Evolutionary conservation across 495 filamentous ascomycete genomes (phyloP).

Genomic region (Amniculicola lignicola): DNA sequence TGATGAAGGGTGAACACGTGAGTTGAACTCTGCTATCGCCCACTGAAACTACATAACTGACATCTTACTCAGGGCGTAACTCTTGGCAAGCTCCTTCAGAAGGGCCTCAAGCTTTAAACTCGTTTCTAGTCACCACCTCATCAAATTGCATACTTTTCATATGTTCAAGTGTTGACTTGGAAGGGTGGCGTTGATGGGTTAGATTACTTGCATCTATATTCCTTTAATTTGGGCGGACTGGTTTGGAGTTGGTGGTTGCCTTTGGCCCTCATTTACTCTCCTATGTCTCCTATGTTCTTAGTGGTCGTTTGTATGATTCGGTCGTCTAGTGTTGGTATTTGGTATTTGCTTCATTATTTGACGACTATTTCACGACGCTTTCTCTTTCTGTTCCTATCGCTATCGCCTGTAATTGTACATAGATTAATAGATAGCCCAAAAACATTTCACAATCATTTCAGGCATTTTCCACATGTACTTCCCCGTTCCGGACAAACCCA

Average conservation of each 20-base stretch:
- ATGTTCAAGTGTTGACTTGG: slow-evolving; percentile 24
- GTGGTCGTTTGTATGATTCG: neutral
- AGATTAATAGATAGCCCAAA: slow-evolving; percentile 13
- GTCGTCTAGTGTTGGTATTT: neutral
- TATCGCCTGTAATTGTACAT: slow-evolving; percentile 10
- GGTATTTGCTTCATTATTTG: neutral
- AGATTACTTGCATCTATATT: neutral
- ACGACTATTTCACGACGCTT: slow-evolving; percentile 7
- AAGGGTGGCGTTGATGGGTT: slow-evolving; percentile 17
- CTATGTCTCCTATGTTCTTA: neutral
- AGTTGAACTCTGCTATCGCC: slow-evolving; percentile 30
- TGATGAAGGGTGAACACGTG: slow-evolving; percentile 62
- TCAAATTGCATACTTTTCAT: slow-evolving; percentile 24
- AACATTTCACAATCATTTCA: slow-evolving; percentile 1
- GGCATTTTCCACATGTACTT: no score
- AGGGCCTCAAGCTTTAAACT: slow-evolving; percentile 29
- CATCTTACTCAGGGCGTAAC: slow-evolving; percentile 28
- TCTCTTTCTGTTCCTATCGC: neutral
- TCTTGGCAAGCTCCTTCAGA: slow-evolving; percentile 37
- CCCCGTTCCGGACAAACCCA: neutral
- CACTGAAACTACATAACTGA: slow-evolving; percentile 24
- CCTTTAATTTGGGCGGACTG: neutral
- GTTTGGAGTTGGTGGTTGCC: slow-evolving; percentile 8
- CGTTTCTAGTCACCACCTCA: slow-evolving; percentile 4
- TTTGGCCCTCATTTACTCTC: neutral